These are phyloP conservation scores for Xylaria telfairii DNA, from an alignment of 495 filamentous ascomycete species.

Conservation along the genomic window DNA sequence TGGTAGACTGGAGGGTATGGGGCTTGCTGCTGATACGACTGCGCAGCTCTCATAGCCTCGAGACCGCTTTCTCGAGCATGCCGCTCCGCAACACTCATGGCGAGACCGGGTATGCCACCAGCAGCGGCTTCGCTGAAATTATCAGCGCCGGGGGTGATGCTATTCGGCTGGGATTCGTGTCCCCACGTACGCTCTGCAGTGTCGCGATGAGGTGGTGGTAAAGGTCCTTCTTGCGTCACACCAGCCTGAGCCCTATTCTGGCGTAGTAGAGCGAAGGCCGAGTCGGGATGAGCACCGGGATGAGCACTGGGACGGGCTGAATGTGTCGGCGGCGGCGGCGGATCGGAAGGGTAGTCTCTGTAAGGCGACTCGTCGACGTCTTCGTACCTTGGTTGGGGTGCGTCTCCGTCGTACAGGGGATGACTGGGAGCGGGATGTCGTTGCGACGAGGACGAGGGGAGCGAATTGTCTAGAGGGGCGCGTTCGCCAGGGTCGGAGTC, in stretches of 20 bases:
- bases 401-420: neutral
- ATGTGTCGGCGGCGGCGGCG: slow-evolving; percentile 32
- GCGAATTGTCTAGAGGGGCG: slow-evolving; percentile 43
- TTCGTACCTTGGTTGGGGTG: slow-evolving; percentile 28
- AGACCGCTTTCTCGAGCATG: slow-evolving; percentile 75
- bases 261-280: slow-evolving; percentile 19
- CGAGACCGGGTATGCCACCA: slow-evolving; percentile 79
- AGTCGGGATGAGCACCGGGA: slow-evolving; percentile 43
- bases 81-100: slow-evolving; percentile 73
- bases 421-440: slow-evolving; percentile 27
- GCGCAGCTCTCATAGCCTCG: slow-evolving; percentile 63
- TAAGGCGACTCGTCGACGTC: slow-evolving; percentile 31
- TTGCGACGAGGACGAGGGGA: slow-evolving; percentile 29
- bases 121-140: slow-evolving; percentile 74
- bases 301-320: slow-evolving; percentile 52
- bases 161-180: slow-evolving; percentile 51
- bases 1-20: slow-evolving; percentile 41
- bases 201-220: slow-evolving; percentile 37
- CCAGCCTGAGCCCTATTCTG: slow-evolving; percentile 26
- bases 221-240: slow-evolving; percentile 27
- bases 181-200: slow-evolving; percentile 39
- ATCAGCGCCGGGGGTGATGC: slow-evolving; percentile 74
- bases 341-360: slow-evolving; percentile 33
- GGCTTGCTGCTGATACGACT: slow-evolving; percentile 43
- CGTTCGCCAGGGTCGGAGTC: slow-evolving; percentile 48